Conservation (phyloP, 2,329 filamentous ascomycete genomes). For the Metarhizium rileyi region DNA sequence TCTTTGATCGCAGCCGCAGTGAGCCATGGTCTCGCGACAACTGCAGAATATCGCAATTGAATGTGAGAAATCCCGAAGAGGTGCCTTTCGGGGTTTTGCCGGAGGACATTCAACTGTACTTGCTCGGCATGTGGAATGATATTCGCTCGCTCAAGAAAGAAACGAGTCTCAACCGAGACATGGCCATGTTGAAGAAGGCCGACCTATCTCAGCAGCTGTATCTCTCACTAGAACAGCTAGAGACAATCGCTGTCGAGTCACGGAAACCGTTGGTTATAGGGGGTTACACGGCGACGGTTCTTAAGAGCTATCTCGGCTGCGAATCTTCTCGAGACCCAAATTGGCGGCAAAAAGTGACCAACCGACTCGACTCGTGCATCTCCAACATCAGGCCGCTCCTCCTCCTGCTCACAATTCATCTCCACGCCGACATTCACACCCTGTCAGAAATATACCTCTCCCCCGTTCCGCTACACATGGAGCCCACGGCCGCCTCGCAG, state of each 20-base stretch:
- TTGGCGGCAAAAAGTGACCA: conserved; percentile 15
- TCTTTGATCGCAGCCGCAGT: conserved; percentile 21
- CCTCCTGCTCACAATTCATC: conserved; percentile 25
- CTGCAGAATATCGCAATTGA: conserved; percentile 21
- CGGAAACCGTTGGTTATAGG: conserved; percentile 10
- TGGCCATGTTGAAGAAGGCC: background rate
- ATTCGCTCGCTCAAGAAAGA: conserved; percentile 23
- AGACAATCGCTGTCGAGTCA: conserved; percentile 8
- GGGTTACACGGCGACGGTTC: conserved; percentile 11
- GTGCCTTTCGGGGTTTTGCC: conserved; percentile 18
- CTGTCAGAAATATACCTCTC: conserved; percentile 7
- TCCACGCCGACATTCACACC: conserved; percentile 24
- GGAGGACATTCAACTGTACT: conserved; percentile 24
- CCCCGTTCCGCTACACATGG: conserved; percentile 1
- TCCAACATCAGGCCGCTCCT: conserved; percentile 26
- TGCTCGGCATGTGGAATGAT: conserved; percentile 20
- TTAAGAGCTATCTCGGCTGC: conserved; percentile 19
- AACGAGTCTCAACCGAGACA: conserved; percentile 12
- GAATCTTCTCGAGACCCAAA: conserved; percentile 15
- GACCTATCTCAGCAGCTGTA: conserved; percentile 7
- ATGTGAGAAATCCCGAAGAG: conserved; percentile 16
- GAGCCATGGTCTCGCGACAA: conserved; percentile 23
- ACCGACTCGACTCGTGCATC: conserved; percentile 19
- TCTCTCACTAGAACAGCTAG: conserved; percentile 12
- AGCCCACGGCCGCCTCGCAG: conserved; percentile 9